Percentiles rank a stretch among this genome's conserved stretches.
phyloP scores from a whole-genome alignment of 176 grass and related monocot species.

The Carex myosuroides region DNA sequence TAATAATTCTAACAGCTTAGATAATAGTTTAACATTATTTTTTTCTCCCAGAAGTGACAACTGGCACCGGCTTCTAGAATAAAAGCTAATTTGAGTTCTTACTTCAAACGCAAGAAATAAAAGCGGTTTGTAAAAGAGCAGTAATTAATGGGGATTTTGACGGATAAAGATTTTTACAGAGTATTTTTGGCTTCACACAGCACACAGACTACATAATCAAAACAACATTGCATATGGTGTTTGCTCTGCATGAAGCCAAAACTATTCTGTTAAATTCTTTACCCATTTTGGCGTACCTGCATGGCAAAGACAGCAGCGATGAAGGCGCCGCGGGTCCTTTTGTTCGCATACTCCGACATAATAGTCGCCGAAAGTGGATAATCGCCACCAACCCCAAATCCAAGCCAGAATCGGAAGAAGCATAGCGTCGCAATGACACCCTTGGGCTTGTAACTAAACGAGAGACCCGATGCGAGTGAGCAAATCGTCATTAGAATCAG shows the following conservation, averaged over 20 bases:
- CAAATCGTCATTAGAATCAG: slow-evolving; percentile 44
- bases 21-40: not conserved
- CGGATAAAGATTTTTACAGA: too few species aligned
- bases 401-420: slow-evolving; percentile 67
- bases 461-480: slow-evolving; percentile 41
- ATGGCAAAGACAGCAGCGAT: slow-evolving; percentile 85
- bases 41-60: not conserved
- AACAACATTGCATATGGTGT: too few species aligned
- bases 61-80: not conserved
- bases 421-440: slow-evolving; percentile 44
- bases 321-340: slow-evolving; percentile 63
- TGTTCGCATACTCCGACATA: slow-evolving; percentile 64
- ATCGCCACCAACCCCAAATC: slow-evolving; percentile 58
- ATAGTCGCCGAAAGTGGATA: slow-evolving; percentile 53
- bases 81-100: not conserved
- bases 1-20: too few species aligned
- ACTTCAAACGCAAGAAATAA: not conserved
- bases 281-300: slow-evolving; percentile 15
- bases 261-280: too few species aligned
- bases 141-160: not conserved
- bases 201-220: too few species aligned
- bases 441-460: slow-evolving; percentile 20
- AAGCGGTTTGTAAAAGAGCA: not conserved
- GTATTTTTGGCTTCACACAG: too few species aligned
- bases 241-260: too few species aligned